Conservation (phyloP, 2,329 filamentous ascomycete species). For the Hansfordia pulvinata region DNA sequence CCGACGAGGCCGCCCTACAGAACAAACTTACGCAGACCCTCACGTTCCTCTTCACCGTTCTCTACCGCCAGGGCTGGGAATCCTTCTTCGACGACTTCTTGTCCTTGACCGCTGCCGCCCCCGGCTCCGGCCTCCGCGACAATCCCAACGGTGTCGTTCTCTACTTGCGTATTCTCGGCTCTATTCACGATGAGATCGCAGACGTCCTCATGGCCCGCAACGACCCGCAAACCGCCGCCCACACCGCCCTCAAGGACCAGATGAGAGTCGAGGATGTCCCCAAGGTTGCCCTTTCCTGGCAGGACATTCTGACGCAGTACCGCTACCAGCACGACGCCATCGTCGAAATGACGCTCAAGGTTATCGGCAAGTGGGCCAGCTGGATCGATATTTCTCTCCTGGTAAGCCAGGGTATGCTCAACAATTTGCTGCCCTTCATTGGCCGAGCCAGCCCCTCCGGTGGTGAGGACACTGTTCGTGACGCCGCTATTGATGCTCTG, state of each 20-base stretch:
- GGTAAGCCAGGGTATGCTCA: slow-evolving; percentile 80
- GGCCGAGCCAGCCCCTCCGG: slow-evolving; percentile 53
- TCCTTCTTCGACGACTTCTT: slow-evolving; percentile 86
- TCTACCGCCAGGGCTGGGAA: slow-evolving; percentile 80
- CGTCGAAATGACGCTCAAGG: slow-evolving; percentile 77
- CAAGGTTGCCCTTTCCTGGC: slow-evolving; percentile 83
- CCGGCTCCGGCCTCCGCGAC: slow-evolving; percentile 45
- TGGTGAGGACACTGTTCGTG: slow-evolving; percentile 65
- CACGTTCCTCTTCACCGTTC: slow-evolving; percentile 79
- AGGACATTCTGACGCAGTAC: slow-evolving; percentile 75
- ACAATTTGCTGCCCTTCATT: slow-evolving; percentile 72
- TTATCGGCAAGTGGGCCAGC: slow-evolving; percentile 95
- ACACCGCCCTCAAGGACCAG: slow-evolving; percentile 82
- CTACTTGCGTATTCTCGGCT: slow-evolving; percentile 77
- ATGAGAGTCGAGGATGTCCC: slow-evolving; percentile 76
- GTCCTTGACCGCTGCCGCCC: slow-evolving; percentile 53
- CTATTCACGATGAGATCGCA: slow-evolving; percentile 94
- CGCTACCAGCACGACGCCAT: slow-evolving; percentile 54
- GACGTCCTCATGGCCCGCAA: slow-evolving; percentile 77
- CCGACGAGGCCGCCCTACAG: slow-evolving; percentile 67
- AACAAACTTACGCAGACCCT: slow-evolving; percentile 96
- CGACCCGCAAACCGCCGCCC: slow-evolving; percentile 66
- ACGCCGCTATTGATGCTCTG: slow-evolving; percentile 86
- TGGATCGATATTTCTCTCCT: slow-evolving; percentile 96
- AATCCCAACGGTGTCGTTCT: slow-evolving; percentile 69